Percentiles rank a stretch among this genome's conserved stretches.
phyloP scores from a whole-genome alignment of 2,329 filamentous ascomycete species.

The Dendryphion nanum region DNA sequence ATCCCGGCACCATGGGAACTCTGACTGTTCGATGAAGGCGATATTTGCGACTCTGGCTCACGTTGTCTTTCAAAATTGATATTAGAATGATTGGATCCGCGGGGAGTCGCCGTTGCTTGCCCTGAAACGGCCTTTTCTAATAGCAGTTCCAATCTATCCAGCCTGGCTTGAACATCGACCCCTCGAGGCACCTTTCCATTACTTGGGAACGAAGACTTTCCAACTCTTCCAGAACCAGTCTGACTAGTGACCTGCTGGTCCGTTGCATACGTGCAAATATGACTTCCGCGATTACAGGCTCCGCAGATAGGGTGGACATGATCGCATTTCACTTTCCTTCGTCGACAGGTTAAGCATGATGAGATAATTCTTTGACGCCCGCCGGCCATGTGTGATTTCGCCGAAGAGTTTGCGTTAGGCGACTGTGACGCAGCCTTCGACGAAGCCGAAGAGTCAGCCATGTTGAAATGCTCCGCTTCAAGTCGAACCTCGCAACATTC shows the following conservation, averaged over 20 bases:
- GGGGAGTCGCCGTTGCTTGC: slow-evolving; percentile 12
- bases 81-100: slow-evolving; percentile 15
- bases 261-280: slow-evolving; percentile 37
- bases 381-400: slow-evolving; percentile 19
- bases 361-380: slow-evolving; percentile 38
- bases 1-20: slow-evolving; percentile 34
- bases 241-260: slow-evolving; percentile 16
- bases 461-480: too few relatives aligned
- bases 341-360: slow-evolving; percentile 39
- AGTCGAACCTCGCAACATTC: too few relatives aligned
- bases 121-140: slow-evolving; percentile 33
- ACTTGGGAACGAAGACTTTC: slow-evolving; percentile 17
- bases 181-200: slow-evolving; percentile 22
- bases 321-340: slow-evolving; percentile 40
- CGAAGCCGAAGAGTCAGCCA: not conserved
- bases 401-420: slow-evolving; percentile 21
- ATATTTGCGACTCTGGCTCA: slow-evolving; percentile 19
- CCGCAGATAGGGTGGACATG: slow-evolving; percentile 39
- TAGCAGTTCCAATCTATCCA: slow-evolving; percentile 37
- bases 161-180: slow-evolving; percentile 34
- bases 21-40: slow-evolving; percentile 34
- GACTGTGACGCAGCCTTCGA: slow-evolving; percentile 17
- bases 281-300: slow-evolving; percentile 36
- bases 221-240: slow-evolving; percentile 19
- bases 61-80: slow-evolving; percentile 17